These are phyloP conservation scores for Exophiala dermatitidis DNA, from an alignment of 2,329 filamentous ascomycete species.

Conservation along the genomic window DNA sequence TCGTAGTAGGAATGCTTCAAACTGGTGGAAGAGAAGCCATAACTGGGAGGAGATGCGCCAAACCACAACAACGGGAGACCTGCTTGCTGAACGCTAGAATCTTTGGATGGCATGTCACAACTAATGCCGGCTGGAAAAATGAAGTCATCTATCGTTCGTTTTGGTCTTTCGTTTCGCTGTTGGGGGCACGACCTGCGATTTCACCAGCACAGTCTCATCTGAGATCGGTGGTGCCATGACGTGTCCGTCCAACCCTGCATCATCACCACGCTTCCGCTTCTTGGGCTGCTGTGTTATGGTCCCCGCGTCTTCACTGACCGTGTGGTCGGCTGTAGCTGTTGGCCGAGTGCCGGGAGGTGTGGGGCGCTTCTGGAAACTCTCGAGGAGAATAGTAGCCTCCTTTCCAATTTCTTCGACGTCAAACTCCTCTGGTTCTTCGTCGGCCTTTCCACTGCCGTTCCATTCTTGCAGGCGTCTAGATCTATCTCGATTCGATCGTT, in stretches of 20 bases:
- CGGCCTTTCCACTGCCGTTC: neutral
- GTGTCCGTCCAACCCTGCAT: neutral
- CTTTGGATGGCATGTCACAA: neutral
- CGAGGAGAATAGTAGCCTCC: neutral
- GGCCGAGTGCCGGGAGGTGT: neutral
- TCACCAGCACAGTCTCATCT: neutral
- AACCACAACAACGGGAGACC: neutral
- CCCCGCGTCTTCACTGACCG: neutral
- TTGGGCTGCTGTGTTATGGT: neutral
- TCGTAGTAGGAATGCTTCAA: too few relatives aligned
- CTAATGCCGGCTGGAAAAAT: neutral
- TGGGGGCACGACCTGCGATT: neutral
- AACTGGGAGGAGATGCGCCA: too few relatives aligned
- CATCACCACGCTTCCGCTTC: neutral
- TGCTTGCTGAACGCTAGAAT: neutral
- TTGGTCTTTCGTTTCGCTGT: neutral
- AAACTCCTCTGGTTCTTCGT: neutral
- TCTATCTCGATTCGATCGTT: neutral
- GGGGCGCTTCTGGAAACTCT: neutral
- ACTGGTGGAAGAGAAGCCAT: too few relatives aligned
- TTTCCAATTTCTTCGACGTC: neutral
- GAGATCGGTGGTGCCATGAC: neutral
- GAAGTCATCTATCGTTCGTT: neutral
- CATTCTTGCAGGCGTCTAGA: neutral
- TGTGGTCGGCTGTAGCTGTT: neutral